These are phyloP conservation scores for Cornus controversa DNA, from an alignment of 148 eudicot species.

Conservation along the genomic window DNA sequence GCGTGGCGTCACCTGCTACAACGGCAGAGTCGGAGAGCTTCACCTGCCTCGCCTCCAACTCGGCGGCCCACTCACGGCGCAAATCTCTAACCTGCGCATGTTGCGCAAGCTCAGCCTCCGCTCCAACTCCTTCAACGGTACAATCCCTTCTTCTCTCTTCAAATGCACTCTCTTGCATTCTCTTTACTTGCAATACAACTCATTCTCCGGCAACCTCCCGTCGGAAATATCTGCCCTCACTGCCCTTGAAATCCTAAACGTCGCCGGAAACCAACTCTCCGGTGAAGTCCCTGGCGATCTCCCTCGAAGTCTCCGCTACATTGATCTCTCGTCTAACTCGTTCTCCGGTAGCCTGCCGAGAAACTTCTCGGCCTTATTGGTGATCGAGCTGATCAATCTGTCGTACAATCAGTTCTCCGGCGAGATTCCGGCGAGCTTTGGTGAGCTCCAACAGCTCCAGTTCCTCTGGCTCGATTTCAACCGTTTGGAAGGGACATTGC, in stretches of 20 bases:
- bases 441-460: constrained; percentile 42
- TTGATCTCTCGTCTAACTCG: constrained; percentile 39
- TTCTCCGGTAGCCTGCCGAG: constrained; percentile 39
- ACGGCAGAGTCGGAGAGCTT: constrained; percentile 31
- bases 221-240: constrained; percentile 32
- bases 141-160: constrained; percentile 45
- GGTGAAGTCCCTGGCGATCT: constrained; percentile 26
- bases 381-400: constrained; percentile 45
- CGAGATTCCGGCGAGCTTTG: constrained; percentile 50
- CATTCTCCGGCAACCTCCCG: constrained; percentile 38
- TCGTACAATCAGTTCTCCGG: constrained; percentile 55
- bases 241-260: constrained; percentile 33
- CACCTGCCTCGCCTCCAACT: constrained; percentile 47
- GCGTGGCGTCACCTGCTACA: constrained; percentile 39
- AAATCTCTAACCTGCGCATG: constrained; percentile 28
- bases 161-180: constrained; percentile 32
- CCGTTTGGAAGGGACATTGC: constrained; percentile 50
- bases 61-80: constrained; percentile 35
- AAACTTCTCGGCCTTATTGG: constrained; percentile 22
- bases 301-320: constrained; percentile 28
- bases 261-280: constrained; percentile 35
- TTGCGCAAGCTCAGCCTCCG: constrained; percentile 60
- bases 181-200: constrained; percentile 46
- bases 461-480: constrained; percentile 59
- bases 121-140: constrained; percentile 48